Evolutionary conservation across 805 yeast species (phyloP).

Genomic region (Yamadazyma laniorum): DNA sequence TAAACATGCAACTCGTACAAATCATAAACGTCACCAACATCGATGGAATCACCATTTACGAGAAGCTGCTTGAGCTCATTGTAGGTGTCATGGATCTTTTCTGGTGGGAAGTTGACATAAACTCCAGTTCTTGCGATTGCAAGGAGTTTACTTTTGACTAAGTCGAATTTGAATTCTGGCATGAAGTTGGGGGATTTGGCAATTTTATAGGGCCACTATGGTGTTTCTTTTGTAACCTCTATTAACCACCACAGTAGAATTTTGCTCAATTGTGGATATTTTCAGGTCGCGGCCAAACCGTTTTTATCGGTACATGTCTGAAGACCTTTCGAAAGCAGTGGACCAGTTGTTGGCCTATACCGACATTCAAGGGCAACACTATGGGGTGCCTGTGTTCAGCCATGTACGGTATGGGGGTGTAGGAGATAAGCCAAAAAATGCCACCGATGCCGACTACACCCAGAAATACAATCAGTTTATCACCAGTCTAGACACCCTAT

Average conservation of each 20-base stretch:
- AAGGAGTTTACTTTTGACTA: constrained; percentile 46
- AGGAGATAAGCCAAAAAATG: neutral
- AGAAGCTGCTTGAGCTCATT: constrained; percentile 41
- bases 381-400: constrained; percentile 27
- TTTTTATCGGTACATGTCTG: too few species aligned
- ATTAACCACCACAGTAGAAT: constrained; percentile 7
- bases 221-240: constrained; percentile 1
- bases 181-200: neutral
- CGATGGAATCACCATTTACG: constrained; percentile 27
- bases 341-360: constrained; percentile 13
- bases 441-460: constrained; percentile 19
- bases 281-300: neutral
- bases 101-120: constrained; percentile 51
- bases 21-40: constrained; percentile 49
- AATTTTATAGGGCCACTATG: neutral
- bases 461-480: constrained; percentile 23
- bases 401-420: neutral
- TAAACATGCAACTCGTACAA: constrained; percentile 72
- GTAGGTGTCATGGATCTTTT: constrained; percentile 37
- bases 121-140: constrained; percentile 48
- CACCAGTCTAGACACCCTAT: constrained; percentile 23
- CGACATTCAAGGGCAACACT: constrained; percentile 26
- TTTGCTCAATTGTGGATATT: neutral
- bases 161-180: constrained; percentile 5
- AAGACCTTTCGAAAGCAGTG: constrained; percentile 11